A percentile compares a stretch with the other conserved stretches of the same genome.
Evolutionary conservation across 2,329 filamentous ascomycete species (phyloP).

Genomic region (Scedosporium dehoogii): DNA sequence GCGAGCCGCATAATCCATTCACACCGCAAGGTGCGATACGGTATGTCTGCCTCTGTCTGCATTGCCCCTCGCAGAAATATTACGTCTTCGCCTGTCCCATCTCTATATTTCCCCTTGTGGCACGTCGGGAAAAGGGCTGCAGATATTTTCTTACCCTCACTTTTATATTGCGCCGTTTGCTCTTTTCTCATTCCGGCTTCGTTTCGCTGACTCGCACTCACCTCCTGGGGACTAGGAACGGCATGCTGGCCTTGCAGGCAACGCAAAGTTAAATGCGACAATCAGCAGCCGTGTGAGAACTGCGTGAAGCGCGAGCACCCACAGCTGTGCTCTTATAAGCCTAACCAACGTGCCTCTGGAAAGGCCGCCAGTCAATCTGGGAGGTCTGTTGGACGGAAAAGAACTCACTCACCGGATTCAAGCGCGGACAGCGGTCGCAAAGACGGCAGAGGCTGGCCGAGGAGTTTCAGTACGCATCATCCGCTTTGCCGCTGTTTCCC

Average conservation of each 20-base stretch:
- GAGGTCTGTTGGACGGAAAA: conserved; percentile 21
- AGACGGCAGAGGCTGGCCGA: conserved; percentile 25
- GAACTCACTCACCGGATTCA: conserved; percentile 31
- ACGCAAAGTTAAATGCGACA: conserved; percentile 61
- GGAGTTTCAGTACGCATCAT: conserved; percentile 24
- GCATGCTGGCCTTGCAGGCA: conserved; percentile 60
- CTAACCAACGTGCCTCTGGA: conserved; percentile 32
- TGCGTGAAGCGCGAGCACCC: conserved; percentile 57
- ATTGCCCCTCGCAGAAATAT: not conserved
- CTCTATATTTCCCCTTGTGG: not conserved
- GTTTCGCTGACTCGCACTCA: not conserved
- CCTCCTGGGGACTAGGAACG: conserved; percentile 31
- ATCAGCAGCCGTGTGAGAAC: conserved; percentile 59
- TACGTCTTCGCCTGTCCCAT: not conserved
- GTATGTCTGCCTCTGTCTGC: conserved; percentile 31
- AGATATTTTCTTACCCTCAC: not conserved
- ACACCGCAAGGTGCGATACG: conserved; percentile 59
- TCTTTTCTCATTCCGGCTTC: not conserved
- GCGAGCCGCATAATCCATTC: conserved; percentile 60
- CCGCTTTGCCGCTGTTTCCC: not conserved
- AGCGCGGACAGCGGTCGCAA: not conserved
- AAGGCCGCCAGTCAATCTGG: conserved; percentile 14
- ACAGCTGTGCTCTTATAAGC: conserved; percentile 57
- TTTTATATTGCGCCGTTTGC: not conserved
- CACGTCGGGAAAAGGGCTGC: not conserved